These are phyloP conservation scores for Forsythia viridissima DNA, from an alignment of 257 asterid genomes.

Conservation along the genomic window DNA sequence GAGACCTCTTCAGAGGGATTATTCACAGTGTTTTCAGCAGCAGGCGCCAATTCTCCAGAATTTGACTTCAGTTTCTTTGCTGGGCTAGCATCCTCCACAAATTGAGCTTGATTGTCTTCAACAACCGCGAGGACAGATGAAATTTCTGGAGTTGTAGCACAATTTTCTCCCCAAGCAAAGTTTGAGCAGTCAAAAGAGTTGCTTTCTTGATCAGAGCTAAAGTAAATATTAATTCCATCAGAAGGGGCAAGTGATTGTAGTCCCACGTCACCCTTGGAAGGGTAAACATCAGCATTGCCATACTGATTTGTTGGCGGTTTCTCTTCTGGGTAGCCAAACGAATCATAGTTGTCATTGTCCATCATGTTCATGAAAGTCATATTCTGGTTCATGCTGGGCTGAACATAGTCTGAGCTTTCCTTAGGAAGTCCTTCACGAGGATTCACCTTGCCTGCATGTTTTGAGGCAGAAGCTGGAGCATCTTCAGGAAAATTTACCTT, in stretches of 20 bases:
- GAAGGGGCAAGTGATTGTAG: constrained; percentile 42
- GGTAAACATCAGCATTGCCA: constrained; percentile 29
- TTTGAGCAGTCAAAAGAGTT: constrained; percentile 80
- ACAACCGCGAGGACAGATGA: constrained; percentile 60
- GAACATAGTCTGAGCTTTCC: constrained; percentile 16
- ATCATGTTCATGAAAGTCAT: constrained; percentile 5
- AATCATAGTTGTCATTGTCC: constrained; percentile 22
- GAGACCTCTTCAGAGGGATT: constrained; percentile 47
- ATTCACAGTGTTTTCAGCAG: constrained; percentile 29
- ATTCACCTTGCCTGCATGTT: constrained; percentile 38
- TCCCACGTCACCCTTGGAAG: constrained; percentile 40
- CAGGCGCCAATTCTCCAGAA: constrained; percentile 27
- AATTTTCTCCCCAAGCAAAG: constrained; percentile 71
- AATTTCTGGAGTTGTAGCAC: constrained; percentile 70
- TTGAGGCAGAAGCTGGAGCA: constrained; percentile 41
- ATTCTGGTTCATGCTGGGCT: constrained; percentile 16
- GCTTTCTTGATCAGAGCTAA: constrained; percentile 82
- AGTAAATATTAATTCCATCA: constrained; percentile 49
- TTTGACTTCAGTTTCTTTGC: constrained; percentile 54
- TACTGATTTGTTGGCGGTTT: constrained; percentile 59
- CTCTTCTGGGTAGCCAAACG: constrained; percentile 43
- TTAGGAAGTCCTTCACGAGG: constrained; percentile 30
- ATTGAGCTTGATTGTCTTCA: constrained; percentile 53
- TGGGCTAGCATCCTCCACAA: constrained; percentile 44
- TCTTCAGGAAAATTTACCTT: constrained; percentile 90